Percentiles rank a stretch among this genome's conserved stretches.
Evolutionary conservation across 2,329 filamentous ascomycete genomes (phyloP).

Genomic region (Alternaria hordeiaustralica): DNA sequence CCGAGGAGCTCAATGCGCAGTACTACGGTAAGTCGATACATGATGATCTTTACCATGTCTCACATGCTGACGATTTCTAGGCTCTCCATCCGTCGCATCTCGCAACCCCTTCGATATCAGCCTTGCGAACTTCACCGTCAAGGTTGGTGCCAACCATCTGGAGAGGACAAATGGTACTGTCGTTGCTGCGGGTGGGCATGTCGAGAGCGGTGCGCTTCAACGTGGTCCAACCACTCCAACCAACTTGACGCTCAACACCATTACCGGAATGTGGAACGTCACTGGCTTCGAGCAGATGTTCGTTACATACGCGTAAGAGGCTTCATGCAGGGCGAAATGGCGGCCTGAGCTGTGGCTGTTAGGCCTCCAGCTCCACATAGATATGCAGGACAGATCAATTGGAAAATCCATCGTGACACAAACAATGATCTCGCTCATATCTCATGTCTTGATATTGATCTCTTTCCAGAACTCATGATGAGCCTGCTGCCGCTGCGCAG

Average conservation of each 20-base stretch:
- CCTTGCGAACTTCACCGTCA: slow-evolving; percentile 72
- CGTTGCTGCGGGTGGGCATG: slow-evolving; percentile 52
- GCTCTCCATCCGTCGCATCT: slow-evolving; percentile 61
- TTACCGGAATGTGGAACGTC: slow-evolving; percentile 38
- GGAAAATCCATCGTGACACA: background rate
- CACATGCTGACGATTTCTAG: slow-evolving; percentile 13
- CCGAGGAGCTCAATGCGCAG: slow-evolving; percentile 63
- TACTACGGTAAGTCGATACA: slow-evolving; percentile 62
- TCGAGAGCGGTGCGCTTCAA: slow-evolving; percentile 61
- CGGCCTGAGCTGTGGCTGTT: background rate
- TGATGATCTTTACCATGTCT: too few relatives aligned
- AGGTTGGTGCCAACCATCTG: slow-evolving; percentile 65
- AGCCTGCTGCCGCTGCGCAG: background rate
- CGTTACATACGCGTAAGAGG: slow-evolving; percentile 36
- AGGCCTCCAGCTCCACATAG: background rate
- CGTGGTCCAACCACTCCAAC: slow-evolving; percentile 45
- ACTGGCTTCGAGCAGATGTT: slow-evolving; percentile 37
- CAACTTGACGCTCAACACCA: slow-evolving; percentile 42
- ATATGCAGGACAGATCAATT: background rate
- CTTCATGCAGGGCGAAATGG: background rate
- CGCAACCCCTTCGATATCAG: slow-evolving; percentile 69
- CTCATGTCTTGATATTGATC: background rate
- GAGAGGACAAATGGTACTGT: slow-evolving; percentile 43
- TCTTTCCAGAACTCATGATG: background rate
- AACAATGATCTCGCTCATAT: background rate